These are phyloP conservation scores for Sordariomycetes sp. DNA, from an alignment of 2,329 filamentous ascomycete genomes.

Conservation along the genomic window DNA sequence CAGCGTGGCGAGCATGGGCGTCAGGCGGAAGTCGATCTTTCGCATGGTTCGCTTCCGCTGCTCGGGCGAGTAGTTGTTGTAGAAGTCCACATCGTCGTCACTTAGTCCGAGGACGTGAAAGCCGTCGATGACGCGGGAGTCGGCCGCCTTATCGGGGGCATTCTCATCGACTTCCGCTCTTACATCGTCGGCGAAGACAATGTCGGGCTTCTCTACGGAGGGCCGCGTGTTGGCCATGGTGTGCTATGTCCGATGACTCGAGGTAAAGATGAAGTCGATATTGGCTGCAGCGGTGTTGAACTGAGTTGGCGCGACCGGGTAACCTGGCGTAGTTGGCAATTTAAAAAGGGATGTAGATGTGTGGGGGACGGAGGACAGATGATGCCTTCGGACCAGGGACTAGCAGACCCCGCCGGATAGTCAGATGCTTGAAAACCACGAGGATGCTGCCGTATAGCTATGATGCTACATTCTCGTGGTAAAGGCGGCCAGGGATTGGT, in stretches of 20 bases:
- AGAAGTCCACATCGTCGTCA: background rate
- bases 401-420: background rate
- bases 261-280: background rate
- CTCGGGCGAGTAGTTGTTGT: background rate
- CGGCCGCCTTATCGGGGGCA: background rate
- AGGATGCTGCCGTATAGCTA: background rate
- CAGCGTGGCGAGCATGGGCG: conserved; percentile 53
- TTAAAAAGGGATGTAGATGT: background rate
- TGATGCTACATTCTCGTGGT: background rate
- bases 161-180: background rate
- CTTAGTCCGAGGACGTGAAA: background rate
- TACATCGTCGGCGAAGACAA: background rate
- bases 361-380: background rate
- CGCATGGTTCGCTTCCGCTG: conserved; percentile 20
- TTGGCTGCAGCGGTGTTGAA: background rate
- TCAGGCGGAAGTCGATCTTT: conserved; percentile 46
- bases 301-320: background rate
- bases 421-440: background rate
- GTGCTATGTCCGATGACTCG: background rate
- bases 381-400: background rate
- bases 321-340: background rate
- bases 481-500: background rate
- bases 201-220: background rate
- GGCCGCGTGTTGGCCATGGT: background rate
- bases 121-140: background rate